These are phyloP conservation scores for maize (Zea mays) DNA, from an alignment of 176 grass and related monocot genomes.

Conservation along the genomic window Zm-B73-REFERENCE-NAM-5.0 NC_050103.1:146078501-146079000, in stretches of 20 bases:
- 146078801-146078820: too few relatives aligned
- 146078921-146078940: too few relatives aligned
- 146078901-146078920: neutral
- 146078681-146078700: neutral
- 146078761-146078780: neutral
- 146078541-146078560: constrained; percentile 57
- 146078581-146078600: neutral
- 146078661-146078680: neutral
- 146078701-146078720: constrained; percentile 30
- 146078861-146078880: too few relatives aligned
- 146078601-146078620: too few relatives aligned
- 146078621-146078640: neutral
- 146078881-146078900: too few relatives aligned
- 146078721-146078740: neutral
- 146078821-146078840: too few relatives aligned
- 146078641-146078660: neutral
- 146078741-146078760: neutral
- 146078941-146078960: too few relatives aligned
- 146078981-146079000: too few relatives aligned
- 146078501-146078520: constrained; percentile 60
- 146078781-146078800: too few relatives aligned
- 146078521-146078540: constrained; percentile 56
- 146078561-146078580: constrained; percentile 23
- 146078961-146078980: neutral
- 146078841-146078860: too few relatives aligned